Evolutionary conservation across 176 grass and related monocot genomes (phyloP), one percentile per base, ranked within the genome.

Genomic region (Carex cristatella): DNA sequence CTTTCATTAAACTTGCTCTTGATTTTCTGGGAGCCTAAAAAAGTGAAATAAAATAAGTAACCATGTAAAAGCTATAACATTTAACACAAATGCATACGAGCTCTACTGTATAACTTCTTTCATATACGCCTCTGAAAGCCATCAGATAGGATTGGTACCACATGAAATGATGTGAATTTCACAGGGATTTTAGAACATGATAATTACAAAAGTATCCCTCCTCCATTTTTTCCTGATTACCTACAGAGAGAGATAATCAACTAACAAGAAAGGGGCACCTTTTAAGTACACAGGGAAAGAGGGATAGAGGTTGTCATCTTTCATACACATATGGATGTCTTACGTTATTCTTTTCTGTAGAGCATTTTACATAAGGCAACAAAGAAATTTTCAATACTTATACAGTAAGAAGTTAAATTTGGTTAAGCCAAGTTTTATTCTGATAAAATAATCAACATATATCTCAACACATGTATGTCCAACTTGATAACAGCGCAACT

Each of bases 1-100:
- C 93, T 92, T 95, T 98, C 88, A 98, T 94, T 83, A 98, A 87
- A 85, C 91, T 99, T 88, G 93, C 93, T 87, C 96, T 95, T 92
- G 96, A 99, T 90, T 90, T 95, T 89, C 96, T 90, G 44, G 93
- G 96, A 38, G 90, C 96, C 96, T 95, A 85, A 15, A 57, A 66
- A 83, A 27, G 48, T 49, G 27, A 63, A 33, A 55, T 15, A 58
- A 27, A 79, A 23, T 6, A 69, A 18, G 14, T 77, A 78, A 79
- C 12, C 9, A 2, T 18, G 27, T 79, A 58, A 79, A 57, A 33
- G 28, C 6, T 79, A 79, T 58, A 35, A 57, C 6, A 79, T 79
- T 58, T 79, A 79, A 79, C 19, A 79, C 49, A 58, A 57, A 79
- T 9, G 27, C 28, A 79, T 35, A 79, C 18, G 16, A 33, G 7